Conservation (phyloP, 2,329 filamentous ascomycete genomes). For the Cytospora piceicola region DNA sequence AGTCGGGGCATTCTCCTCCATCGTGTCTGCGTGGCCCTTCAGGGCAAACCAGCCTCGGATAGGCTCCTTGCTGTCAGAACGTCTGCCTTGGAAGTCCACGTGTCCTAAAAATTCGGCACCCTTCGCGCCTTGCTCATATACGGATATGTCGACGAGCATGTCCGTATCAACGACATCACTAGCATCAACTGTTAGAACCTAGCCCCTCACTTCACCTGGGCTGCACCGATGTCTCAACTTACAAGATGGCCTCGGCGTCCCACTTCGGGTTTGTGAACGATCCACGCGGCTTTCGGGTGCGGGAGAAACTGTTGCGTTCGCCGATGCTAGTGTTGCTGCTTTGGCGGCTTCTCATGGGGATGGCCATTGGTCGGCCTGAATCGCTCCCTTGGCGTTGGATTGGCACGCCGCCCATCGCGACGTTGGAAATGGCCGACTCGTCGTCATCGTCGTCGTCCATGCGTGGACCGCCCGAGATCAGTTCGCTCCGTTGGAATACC, state of each 20-base stretch:
- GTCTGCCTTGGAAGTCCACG: constrained; percentile 75
- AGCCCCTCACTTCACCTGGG: not conserved
- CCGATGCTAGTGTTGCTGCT: constrained; percentile 90
- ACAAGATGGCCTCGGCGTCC: constrained; percentile 97
- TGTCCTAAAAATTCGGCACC: constrained; percentile 92
- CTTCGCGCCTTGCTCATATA: constrained; percentile 81
- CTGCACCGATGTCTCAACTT: constrained; percentile 47
- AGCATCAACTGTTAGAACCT: constrained; percentile 3
- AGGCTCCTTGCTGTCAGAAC: constrained; percentile 66
- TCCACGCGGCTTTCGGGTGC: constrained; percentile 59
- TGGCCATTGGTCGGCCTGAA: constrained; percentile 82
- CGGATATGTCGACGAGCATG: constrained; percentile 87
- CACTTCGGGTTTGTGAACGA: constrained; percentile 85
- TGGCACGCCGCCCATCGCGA: constrained; percentile 55
- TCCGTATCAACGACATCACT: constrained; percentile 94
- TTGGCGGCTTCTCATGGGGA: constrained; percentile 95
- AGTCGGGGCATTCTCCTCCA: constrained; percentile 72
- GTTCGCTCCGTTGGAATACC: constrained; percentile 94
- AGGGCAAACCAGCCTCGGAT: constrained; percentile 86
- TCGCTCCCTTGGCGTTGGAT: constrained; percentile 76
- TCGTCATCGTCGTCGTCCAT: constrained; percentile 65
- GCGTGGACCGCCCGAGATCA: constrained; percentile 86
- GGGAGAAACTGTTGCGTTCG: constrained; percentile 65
- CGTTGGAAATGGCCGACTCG: constrained; percentile 41
- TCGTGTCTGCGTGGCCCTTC: constrained; percentile 73